Conservation (phyloP, 2,329 filamentous ascomycete genomes). For the Fusarium euwallaceae region DNA sequence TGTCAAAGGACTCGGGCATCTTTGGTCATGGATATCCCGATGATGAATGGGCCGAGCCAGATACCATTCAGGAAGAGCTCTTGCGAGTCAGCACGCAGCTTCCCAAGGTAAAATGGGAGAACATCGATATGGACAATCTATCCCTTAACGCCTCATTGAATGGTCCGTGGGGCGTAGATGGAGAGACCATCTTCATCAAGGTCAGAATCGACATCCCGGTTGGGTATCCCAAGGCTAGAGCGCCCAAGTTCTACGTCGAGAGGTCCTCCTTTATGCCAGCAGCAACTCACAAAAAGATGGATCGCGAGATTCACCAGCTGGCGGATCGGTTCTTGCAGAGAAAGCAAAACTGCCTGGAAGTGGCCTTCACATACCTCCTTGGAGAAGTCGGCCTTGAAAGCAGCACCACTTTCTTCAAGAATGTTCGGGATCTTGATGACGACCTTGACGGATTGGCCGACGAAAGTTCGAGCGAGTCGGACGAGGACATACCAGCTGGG, state of each 20-base stretch:
- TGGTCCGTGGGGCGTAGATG: constrained; percentile 72
- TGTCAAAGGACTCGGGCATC: constrained; percentile 65
- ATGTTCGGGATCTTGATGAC: constrained; percentile 73
- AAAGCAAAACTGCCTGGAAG: constrained; percentile 73
- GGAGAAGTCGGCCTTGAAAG: constrained; percentile 72
- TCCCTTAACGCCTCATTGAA: constrained; percentile 72
- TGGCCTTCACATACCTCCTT: constrained; percentile 72
- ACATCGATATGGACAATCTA: constrained; percentile 73
- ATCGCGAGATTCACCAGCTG: constrained; percentile 69
- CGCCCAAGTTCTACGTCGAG: constrained; percentile 71
- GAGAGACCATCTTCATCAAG: constrained; percentile 71
- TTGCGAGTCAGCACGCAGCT: constrained; percentile 72
- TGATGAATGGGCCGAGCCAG: constrained; percentile 71
- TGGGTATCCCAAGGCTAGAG: constrained; percentile 69
- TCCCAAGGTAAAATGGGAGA: constrained; percentile 74
- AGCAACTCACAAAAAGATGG: constrained; percentile 64
- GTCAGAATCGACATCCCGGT: constrained; percentile 71
- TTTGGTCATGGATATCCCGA: constrained; percentile 66
- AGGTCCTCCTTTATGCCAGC: constrained; percentile 73
- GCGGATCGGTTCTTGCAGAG: constrained; percentile 67
- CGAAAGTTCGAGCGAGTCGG: constrained; percentile 89
- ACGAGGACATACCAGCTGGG: constrained; percentile 66
- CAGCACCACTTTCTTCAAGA: constrained; percentile 73
- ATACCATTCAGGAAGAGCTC: constrained; percentile 75
- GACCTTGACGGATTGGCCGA: constrained; percentile 70